Percentiles rank a stretch among this genome's conserved stretches.
Evolutionary conservation across 2,329 filamentous ascomycete species (phyloP).

Genomic region (Pseudopyricularia cyperi): DNA sequence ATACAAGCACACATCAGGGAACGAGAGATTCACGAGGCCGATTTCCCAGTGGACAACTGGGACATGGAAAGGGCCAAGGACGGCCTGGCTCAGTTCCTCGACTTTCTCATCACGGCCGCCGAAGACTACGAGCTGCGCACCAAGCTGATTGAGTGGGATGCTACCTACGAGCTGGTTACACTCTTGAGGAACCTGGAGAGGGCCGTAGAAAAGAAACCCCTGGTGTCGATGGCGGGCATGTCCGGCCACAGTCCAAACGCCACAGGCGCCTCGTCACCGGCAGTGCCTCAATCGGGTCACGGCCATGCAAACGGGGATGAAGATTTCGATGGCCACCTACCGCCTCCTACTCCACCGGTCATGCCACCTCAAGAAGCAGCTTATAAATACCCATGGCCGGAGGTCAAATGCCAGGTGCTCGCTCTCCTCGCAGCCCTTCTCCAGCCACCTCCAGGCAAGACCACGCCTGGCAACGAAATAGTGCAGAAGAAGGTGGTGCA

Average conservation of each 20-base stretch:
- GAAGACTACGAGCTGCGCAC: conserved; percentile 74
- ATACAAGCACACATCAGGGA: conserved; percentile 82
- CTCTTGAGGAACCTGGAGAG: conserved; percentile 78
- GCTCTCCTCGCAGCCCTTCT: conserved; percentile 81
- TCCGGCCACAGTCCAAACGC: conserved; percentile 11
- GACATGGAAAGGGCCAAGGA: conserved; percentile 97
- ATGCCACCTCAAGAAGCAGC: conserved; percentile 44
- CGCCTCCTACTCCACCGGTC: conserved; percentile 28
- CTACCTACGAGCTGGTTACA: conserved; percentile 76
- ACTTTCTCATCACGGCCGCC: conserved; percentile 82
- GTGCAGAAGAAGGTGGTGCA: conserved; percentile 83
- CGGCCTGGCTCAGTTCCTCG: conserved; percentile 84
- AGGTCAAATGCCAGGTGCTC: conserved; percentile 86
- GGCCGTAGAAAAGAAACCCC: conserved; percentile 71
- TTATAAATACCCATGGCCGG: conserved; percentile 51
- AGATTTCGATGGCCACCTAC: conserved; percentile 19
- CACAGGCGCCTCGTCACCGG: conserved; percentile 8
- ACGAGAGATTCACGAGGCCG: conserved; percentile 60
- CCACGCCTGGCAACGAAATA: conserved; percentile 50
- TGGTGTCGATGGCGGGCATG: conserved; percentile 27
- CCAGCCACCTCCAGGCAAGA: conserved; percentile 59
- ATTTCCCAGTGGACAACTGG: conserved; percentile 92
- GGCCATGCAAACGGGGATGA: conserved; percentile 8
- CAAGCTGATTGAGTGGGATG: conserved; percentile 83
- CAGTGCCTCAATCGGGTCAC: conserved; percentile 3